A percentile compares a stretch with the other conserved stretches of the same genome.
Evolutionary conservation across 2,329 filamentous ascomycete genomes (phyloP).

Genomic region (Botrytis fabae): DNA sequence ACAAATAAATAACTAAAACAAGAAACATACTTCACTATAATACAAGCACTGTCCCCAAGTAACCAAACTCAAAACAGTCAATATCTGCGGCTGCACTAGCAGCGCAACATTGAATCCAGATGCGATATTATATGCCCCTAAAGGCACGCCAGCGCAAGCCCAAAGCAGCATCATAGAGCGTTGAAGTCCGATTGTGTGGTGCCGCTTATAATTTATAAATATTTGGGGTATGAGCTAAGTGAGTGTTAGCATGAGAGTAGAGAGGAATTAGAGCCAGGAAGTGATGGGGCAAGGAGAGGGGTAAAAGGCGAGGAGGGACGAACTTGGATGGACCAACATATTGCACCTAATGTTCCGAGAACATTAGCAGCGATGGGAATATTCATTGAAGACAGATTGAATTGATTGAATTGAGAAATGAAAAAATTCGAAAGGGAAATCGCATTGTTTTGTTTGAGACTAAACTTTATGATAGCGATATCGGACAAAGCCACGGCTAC

Average conservation of each 20-base stretch:
- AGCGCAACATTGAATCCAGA: conserved; percentile 40
- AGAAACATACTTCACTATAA: conserved; percentile 48
- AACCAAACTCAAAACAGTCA: conserved; percentile 41
- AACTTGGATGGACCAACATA: conserved; percentile 68
- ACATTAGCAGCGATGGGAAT: conserved; percentile 56
- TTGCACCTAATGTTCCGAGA: conserved; percentile 59
- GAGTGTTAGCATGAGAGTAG: background rate
- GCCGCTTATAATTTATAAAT: conserved; percentile 64
- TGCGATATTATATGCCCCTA: conserved; percentile 50
- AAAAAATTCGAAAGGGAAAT: background rate
- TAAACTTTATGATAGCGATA: background rate
- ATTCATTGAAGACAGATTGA: conserved; percentile 47
- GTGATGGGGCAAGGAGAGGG: background rate
- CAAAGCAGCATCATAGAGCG: conserved; percentile 73
- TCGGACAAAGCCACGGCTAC: background rate
- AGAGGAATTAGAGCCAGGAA: background rate
- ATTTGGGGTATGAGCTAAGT: conserved; percentile 67
- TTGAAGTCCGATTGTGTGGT: conserved; percentile 65
- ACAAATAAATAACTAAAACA: background rate
- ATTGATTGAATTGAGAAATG: background rate
- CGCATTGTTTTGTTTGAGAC: too few relatives aligned
- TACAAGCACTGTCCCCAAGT: conserved; percentile 41
- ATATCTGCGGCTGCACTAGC: conserved; percentile 41
- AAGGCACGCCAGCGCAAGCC: conserved; percentile 65
- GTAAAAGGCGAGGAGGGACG: conserved; percentile 14